Evolutionary conservation across 805 yeast species (phyloP).

Genomic region (Komagataella pastoris): DNA sequence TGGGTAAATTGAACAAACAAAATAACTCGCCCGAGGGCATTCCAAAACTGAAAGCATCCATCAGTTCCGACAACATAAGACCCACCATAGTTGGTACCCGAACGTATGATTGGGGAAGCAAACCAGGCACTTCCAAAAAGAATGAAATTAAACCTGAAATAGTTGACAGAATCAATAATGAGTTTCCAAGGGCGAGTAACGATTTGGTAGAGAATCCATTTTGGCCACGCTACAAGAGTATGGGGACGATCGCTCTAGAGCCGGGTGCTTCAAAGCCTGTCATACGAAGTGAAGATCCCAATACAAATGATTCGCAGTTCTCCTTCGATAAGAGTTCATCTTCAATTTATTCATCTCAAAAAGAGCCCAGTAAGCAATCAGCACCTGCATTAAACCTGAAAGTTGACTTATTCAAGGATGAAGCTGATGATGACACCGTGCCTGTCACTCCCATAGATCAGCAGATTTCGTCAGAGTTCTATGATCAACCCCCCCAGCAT

Average conservation of each 20-base stretch:
- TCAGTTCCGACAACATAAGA: background rate
- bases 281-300: background rate
- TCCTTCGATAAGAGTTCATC: background rate
- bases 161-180: background rate
- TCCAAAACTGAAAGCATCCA: background rate
- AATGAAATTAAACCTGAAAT: background rate
- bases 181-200: background rate
- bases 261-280: background rate
- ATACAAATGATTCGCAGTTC: background rate
- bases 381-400: background rate
- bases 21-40: background rate
- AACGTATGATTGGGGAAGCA: background rate
- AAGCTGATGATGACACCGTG: background rate
- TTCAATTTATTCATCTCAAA: background rate
- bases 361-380: background rate
- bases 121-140: background rate
- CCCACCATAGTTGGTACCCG: background rate
- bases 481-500: background rate
- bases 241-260: background rate
- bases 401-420: background rate
- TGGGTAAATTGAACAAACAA: background rate
- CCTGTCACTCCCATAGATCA: background rate
- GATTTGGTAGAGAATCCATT: background rate
- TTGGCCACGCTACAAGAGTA: background rate
- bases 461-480: background rate